Percentiles rank a stretch among this genome's conserved stretches.
phyloP scores from a whole-genome alignment of 345 rosid genomes.

The Gossypioides kirkii region DNA sequence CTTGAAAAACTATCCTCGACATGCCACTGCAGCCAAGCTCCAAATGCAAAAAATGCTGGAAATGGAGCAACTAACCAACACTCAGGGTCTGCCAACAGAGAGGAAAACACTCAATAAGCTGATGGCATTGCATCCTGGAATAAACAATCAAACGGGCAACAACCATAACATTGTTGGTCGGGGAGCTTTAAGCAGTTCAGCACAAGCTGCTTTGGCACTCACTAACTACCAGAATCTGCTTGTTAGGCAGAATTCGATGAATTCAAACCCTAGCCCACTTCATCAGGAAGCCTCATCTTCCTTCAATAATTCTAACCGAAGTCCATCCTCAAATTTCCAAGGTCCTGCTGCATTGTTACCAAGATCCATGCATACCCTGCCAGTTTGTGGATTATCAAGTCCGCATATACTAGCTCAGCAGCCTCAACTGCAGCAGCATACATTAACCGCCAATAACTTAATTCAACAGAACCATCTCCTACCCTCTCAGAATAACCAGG shows the following conservation, averaged over 20 bases:
- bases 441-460: constrained; percentile 38
- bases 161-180: constrained; percentile 48
- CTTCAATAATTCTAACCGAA: constrained; percentile 46
- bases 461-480: constrained; percentile 45
- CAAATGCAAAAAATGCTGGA: constrained; percentile 84
- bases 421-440: constrained; percentile 44
- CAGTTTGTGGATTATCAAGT: constrained; percentile 43
- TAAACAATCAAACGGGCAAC: constrained; percentile 45
- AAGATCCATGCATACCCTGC: constrained; percentile 59
- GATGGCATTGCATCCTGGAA: constrained; percentile 59
- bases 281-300: constrained; percentile 60
- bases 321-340: constrained; percentile 60
- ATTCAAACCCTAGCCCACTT: constrained; percentile 49
- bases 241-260: constrained; percentile 74
- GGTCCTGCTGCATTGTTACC: constrained; percentile 42
- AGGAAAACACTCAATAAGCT: constrained; percentile 74
- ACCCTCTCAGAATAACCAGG: constrained; percentile 53
- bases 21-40: constrained; percentile 45
- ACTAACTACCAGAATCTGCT: constrained; percentile 67
- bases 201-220: constrained; percentile 74
- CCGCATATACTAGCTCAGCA: constrained; percentile 37
- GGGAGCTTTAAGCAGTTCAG: constrained; percentile 60
- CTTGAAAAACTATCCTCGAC: constrained; percentile 75
- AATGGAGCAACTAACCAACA: constrained; percentile 70
- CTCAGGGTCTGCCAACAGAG: constrained; percentile 77